Base-by-base conservation (phyloP, 1,139 yeast species). In the Blastobotrys proliferans region DNA sequence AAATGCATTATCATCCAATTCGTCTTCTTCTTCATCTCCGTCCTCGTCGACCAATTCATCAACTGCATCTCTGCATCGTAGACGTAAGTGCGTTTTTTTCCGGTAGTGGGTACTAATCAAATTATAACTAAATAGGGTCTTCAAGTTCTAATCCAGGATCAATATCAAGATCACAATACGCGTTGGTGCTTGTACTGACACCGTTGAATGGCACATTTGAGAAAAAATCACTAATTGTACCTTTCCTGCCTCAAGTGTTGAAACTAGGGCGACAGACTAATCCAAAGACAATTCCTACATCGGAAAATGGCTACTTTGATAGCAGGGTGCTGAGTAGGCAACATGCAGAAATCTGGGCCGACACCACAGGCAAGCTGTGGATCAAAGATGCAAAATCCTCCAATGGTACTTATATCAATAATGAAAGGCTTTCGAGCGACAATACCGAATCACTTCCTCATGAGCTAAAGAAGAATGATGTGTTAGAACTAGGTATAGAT, bases 331-430 rank as follows among this genome's bases (percentile, higher is more conserved):
- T 92, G 41, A 83, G 95, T 35, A 72, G 99, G 52, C 92, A 85
- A 57, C 99, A 92, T 65, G 99, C 99, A 0, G 92, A 86, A 54
- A 68, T 92, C 50, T 86, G 79, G 70, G 80, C 88, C 32, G 90
- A 83, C 54, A 67, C 67, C 21, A 69, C 70, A 5, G 90, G 94
- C 10, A 74, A 74, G 47, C 73, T 92, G 27, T 86, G 76, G 75
- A 74, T 92, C 32, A 79, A 82, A 54, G 99, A 92, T 64, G 73
- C 88, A 54, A 87, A 88, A 42, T 83, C 95, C 6, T 85, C 96
- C 17, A 92, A 92, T 64, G 99, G 99, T 9, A 92, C 98, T 0
- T 94, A 84, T 61, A 77, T 92, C 40, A 92, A 92, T 61, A 86
- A 81, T 35, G 70, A 68, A 32, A 79, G 90, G 48, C 71, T 92